Percentiles rank a stretch among this genome's conserved stretches.
Evolutionary conservation across 192 early-diverging fungal genomes (phyloP).

Genomic region (Backusella luteola): DNA sequence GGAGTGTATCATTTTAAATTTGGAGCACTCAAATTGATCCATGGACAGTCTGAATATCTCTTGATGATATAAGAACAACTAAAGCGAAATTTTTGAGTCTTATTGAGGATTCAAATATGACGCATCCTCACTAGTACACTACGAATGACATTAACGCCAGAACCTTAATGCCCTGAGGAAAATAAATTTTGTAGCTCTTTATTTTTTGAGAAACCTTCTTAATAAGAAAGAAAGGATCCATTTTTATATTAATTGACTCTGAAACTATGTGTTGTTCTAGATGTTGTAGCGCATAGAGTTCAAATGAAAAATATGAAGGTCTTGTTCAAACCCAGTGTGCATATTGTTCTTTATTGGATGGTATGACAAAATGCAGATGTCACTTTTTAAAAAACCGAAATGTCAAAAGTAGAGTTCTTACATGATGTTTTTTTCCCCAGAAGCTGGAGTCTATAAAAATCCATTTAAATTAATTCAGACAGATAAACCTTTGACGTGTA

Average conservation of each 20-base stretch:
- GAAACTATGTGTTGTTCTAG: neutral
- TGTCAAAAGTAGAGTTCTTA: neutral
- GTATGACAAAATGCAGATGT: constrained; percentile 1
- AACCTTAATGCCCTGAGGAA: neutral
- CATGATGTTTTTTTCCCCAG: neutral
- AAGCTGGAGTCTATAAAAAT: neutral
- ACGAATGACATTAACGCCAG: neutral
- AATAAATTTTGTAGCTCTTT: neutral
- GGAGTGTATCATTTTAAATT: too few relatives aligned
- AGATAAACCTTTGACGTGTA: neutral
- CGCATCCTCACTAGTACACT: too few relatives aligned
- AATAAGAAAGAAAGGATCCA: neutral
- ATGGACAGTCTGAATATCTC: too few relatives aligned
- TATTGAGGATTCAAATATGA: too few relatives aligned
- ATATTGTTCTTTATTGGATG: neutral
- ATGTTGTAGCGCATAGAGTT: neutral
- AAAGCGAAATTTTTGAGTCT: too few relatives aligned
- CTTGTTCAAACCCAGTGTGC: neutral
- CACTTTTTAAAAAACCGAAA: neutral
- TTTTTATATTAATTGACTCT: neutral
- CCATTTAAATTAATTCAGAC: neutral
- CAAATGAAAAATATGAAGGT: neutral
- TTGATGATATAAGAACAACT: too few relatives aligned
- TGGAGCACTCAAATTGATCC: too few relatives aligned
- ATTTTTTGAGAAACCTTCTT: neutral